Conservation (phyloP, 192 early-diverging fungal genomes). For the Chytriomyces sp. region DNA sequence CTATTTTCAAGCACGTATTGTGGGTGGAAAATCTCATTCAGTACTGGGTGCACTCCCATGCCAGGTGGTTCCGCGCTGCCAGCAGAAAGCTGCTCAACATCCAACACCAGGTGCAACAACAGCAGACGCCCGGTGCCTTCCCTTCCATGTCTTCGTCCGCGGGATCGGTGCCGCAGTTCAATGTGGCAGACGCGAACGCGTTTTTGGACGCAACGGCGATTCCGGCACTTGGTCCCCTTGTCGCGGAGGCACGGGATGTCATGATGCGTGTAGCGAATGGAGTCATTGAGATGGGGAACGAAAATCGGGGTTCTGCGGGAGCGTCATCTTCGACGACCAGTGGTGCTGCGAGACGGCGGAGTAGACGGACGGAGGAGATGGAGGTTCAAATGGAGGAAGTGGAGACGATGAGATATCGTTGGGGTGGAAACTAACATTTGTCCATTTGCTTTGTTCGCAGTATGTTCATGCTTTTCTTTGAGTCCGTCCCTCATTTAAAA, state of each 20-base stretch:
- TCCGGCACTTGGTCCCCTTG: conserved; percentile 21
- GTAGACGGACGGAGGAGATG: neutral
- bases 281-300: neutral
- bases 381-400: conserved; percentile 7
- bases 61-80: conserved; percentile 7
- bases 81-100: conserved; percentile 15
- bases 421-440: neutral
- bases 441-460: no score
- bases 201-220: conserved; percentile 17
- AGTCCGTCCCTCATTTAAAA: no score
- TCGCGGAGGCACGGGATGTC: conserved; percentile 17
- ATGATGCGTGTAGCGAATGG: conserved; percentile 14
- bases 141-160: neutral
- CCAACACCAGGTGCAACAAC: neutral
- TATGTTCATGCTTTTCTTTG: no score
- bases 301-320: neutral
- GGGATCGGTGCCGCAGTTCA: neutral
- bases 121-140: neutral
- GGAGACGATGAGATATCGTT: neutral
- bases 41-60: neutral
- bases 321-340: neutral
- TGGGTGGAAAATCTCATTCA: neutral
- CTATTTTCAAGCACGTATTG: neutral
- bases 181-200: conserved; percentile 10
- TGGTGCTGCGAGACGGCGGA: neutral